Evolutionary conservation across 352 stramenopile species (phyloP).

Genomic region (Pythium angustatum): DNA sequence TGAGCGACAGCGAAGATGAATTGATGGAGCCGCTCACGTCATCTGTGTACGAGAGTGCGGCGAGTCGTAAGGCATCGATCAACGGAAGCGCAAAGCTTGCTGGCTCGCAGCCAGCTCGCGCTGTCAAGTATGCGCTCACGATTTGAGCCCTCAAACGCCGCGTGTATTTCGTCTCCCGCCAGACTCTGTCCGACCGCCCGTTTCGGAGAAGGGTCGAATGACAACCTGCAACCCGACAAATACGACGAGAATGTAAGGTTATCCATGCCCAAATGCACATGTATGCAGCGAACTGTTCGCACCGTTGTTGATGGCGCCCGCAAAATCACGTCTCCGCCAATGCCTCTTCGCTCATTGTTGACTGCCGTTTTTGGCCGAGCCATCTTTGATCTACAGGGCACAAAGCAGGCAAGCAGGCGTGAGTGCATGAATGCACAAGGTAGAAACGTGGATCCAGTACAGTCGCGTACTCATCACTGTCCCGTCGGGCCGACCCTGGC

Average conservation of each 20-base stretch:
- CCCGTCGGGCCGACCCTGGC: conserved; percentile 8
- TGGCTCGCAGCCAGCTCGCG: conserved; percentile 33
- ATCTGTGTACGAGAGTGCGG: conserved; percentile 46
- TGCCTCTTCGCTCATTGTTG: background rate
- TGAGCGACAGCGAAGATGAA: conserved; percentile 88
- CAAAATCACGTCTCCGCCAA: conserved; percentile 21
- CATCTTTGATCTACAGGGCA: conserved; percentile 1
- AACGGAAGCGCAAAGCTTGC: conserved; percentile 26
- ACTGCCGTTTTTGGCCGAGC: conserved; percentile 16
- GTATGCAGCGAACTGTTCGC: background rate
- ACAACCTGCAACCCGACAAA: conserved; percentile 38
- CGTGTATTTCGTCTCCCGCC: conserved; percentile 5
- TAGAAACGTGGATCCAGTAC: too few relatives aligned
- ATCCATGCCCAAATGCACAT: background rate
- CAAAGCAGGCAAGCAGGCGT: too few relatives aligned
- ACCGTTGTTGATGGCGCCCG: conserved; percentile 24
- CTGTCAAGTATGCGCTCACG: conserved; percentile 59
- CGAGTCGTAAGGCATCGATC: conserved; percentile 38
- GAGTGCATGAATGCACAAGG: too few relatives aligned
- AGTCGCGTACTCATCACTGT: conserved; percentile 20
- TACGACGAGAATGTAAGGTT: background rate
- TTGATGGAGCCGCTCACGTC: conserved; percentile 61
- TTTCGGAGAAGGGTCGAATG: conserved; percentile 57
- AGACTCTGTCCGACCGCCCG: conserved; percentile 3
- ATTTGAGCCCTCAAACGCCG: background rate